phyloP scores from a whole-genome alignment of 768 basidiomycete species.

The Russula compacta region DNA sequence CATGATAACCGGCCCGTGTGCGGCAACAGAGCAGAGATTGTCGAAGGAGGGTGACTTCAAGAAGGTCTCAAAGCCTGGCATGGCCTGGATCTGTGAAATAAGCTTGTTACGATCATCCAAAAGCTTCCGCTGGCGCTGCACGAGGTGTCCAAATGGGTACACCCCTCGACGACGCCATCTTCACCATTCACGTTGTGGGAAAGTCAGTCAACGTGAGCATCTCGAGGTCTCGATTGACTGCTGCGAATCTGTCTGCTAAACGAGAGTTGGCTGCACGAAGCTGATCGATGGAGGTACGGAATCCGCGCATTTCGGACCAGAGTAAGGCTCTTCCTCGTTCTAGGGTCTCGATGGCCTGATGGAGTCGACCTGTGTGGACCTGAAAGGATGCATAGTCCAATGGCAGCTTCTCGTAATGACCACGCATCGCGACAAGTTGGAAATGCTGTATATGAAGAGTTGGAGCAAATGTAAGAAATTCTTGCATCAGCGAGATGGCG shows the following conservation, averaged over 20 bases:
- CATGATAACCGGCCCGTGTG: not conserved
- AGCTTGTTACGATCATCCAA: not conserved
- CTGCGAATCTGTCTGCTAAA: not conserved
- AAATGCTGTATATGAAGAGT: not conserved
- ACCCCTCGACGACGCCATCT: conserved; percentile 14
- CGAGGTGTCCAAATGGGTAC: conserved; percentile 24
- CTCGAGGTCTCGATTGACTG: not conserved
- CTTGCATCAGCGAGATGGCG: not conserved
- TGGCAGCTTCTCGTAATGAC: not conserved
- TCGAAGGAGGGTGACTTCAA: not conserved
- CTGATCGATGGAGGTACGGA: not conserved
- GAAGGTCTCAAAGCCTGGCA: not conserved
- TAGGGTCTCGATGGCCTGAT: not conserved
- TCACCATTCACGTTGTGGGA: too few species aligned
- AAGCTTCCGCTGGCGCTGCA: not conserved
- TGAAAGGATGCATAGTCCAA: not conserved
- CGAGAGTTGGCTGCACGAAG: not conserved
- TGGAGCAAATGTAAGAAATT: not conserved
- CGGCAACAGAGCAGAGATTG: not conserved
- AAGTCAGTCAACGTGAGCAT: not conserved
- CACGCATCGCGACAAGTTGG: not conserved
- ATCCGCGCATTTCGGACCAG: not conserved
- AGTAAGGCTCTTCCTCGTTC: not conserved
- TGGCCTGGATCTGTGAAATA: not conserved
- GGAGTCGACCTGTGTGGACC: not conserved